Evolutionary conservation across 2,329 filamentous ascomycete species (phyloP).

Genomic region (Mollisia scopiformis): DNA sequence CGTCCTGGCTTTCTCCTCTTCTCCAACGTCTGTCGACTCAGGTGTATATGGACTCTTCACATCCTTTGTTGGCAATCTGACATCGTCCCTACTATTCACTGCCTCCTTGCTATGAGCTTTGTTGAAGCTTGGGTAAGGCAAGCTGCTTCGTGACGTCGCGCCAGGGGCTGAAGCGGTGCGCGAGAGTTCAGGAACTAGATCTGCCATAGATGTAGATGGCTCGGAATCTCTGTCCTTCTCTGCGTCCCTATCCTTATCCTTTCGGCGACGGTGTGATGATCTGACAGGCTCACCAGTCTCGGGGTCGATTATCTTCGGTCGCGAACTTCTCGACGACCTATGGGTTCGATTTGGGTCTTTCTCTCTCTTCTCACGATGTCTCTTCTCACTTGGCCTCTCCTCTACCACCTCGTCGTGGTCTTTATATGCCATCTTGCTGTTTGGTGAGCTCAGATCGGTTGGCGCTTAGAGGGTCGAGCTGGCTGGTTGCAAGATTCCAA

Average conservation of each 20-base stretch:
- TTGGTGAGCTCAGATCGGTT: conserved; percentile 10
- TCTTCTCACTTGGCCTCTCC: conserved; percentile 32
- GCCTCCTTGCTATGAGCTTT: conserved; percentile 92
- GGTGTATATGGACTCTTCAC: conserved; percentile 58
- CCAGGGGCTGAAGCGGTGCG: conserved; percentile 37
- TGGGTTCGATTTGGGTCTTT: conserved; percentile 37
- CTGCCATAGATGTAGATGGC: conserved; percentile 42
- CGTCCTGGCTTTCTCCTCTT: conserved; percentile 48
- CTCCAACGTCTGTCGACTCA: conserved; percentile 71
- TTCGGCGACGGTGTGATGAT: conserved; percentile 32
- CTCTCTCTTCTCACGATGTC: conserved; percentile 34
- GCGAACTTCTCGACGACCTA: conserved; percentile 35
- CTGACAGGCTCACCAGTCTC: conserved; percentile 36
- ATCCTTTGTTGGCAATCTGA: conserved; percentile 26
- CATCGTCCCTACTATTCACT: conserved; percentile 56
- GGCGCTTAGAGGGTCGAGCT: conserved; percentile 23
- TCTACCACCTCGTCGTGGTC: conserved; percentile 30
- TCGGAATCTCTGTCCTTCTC: conserved; percentile 28
- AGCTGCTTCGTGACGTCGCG: conserved; percentile 35
- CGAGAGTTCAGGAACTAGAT: conserved; percentile 52
- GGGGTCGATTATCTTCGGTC: conserved; percentile 34
- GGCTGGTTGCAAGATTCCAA: neutral
- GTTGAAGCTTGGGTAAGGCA: conserved; percentile 82
- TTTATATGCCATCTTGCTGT: conserved; percentile 31
- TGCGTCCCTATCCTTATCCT: conserved; percentile 30